Evolutionary conservation across 495 filamentous ascomycete genomes (phyloP), one percentile per base, ranked within the genome.

Genomic region (Penicillium parvum): DNA sequence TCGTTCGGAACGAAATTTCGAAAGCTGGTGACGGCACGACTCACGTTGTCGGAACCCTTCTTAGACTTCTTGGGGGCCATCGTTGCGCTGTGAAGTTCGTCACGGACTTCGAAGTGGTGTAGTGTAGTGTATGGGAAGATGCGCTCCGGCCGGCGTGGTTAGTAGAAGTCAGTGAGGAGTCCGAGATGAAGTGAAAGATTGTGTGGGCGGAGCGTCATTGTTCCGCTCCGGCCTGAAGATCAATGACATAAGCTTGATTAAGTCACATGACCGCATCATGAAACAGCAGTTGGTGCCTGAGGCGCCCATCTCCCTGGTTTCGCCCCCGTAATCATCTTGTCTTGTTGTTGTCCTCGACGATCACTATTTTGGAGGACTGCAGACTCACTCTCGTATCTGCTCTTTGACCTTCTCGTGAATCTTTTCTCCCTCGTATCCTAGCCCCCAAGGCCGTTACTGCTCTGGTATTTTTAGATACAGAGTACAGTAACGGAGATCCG

Each of bases 51-150:
- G 61, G 85, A 81, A 61, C 86, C 82, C 75, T 90, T 92, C 83
- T 91, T 92, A 68, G 73, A 74, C 78, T 92, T 95, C 82, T 96
- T 95, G 65, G 86, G 86, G 67, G 89, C 87, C 90, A 90, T 91
- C 70, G 66, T 70, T 75, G 66, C 72, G 72, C 71, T 62, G 42
- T 49, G 53, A 60, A 60, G 60, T 58, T 47, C 47, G 16, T 50
- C 26, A 42, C 30, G 20, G 47, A 51, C 53, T 53, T 61, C 47
- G 34, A 51, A 52, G 42, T 30, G 34, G 35, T 47, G 43, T 49
- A 17, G 20, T 33, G 38, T 15, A 37, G 33, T 40, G 22, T 21
- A 47, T 53, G 43, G 45, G 53, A 41, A 58, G 38, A 50, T 68
- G 64, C 64, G 63, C 61, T 66, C 64, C 64, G 63, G 65, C 59